Conservation (phyloP, 164 flowering plant genomes). For the Liriodendron chinense region DNA sequence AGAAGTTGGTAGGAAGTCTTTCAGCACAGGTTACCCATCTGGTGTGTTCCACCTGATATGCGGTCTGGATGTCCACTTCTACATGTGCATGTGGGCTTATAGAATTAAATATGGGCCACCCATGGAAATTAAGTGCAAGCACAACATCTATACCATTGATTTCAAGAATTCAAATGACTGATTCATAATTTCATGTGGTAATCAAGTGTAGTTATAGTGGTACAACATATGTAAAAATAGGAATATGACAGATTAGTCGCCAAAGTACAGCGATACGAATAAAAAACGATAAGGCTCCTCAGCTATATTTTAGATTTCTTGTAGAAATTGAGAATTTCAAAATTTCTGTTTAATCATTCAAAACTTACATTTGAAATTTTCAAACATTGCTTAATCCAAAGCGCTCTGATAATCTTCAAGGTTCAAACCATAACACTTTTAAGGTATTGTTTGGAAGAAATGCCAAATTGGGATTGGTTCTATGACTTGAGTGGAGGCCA, state of each 20-base stretch:
- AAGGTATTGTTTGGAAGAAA: too few relatives aligned
- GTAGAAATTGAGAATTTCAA: too few relatives aligned
- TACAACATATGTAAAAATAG: not conserved
- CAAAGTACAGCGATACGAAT: too few relatives aligned
- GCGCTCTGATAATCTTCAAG: too few relatives aligned
- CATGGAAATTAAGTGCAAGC: not conserved
- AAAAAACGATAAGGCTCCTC: too few relatives aligned
- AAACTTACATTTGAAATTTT: too few relatives aligned
- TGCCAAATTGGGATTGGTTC: too few relatives aligned
- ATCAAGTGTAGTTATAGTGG: not conserved
- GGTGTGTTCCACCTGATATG: not conserved
- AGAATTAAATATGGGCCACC: not conserved
- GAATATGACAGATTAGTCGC: not conserved
- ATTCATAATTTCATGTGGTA: not conserved
- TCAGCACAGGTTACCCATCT: not conserved
- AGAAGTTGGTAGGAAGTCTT: not conserved
- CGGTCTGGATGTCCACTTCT: not conserved
- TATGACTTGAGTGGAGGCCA: too few relatives aligned
- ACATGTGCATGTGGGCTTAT: not conserved
- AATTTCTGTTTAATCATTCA: too few relatives aligned
- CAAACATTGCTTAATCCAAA: too few relatives aligned
- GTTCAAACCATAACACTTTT: too few relatives aligned
- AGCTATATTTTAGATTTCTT: too few relatives aligned
- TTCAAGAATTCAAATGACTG: not conserved
- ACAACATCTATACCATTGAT: not conserved